These are phyloP conservation scores for Podaxis rugospora DNA, from an alignment of 768 basidiomycete species.

Conservation along the genomic window DNA sequence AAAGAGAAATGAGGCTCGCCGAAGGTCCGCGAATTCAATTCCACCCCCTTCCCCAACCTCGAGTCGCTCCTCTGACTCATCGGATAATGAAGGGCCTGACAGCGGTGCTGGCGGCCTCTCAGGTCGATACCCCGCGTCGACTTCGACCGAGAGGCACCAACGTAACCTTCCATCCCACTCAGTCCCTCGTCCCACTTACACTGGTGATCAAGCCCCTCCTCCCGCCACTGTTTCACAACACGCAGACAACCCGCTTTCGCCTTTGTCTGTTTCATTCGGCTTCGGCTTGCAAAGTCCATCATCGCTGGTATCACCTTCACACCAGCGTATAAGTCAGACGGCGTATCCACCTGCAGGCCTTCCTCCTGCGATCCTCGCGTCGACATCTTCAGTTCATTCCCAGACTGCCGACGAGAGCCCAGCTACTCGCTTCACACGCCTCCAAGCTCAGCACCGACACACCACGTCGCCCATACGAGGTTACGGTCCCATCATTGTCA, in stretches of 20 bases:
- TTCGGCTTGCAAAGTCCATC: background rate
- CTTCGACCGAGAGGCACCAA: no score
- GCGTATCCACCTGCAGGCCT: no score
- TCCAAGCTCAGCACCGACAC: background rate
- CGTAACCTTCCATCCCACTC: background rate
- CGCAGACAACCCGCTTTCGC: background rate
- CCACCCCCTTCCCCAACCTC: background rate
- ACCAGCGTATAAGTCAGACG: no score
- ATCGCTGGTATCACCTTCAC: no score
- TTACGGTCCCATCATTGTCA: background rate
- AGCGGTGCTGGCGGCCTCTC: background rate
- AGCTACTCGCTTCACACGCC: background rate
- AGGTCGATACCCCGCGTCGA: background rate
- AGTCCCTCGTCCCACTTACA: background rate
- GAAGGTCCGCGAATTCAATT: background rate
- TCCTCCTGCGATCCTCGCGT: no score
- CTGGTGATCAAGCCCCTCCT: background rate
- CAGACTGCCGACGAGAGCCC: background rate
- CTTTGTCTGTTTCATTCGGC: background rate
- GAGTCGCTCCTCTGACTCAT: background rate
- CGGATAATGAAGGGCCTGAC: background rate
- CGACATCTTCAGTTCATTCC: background rate
- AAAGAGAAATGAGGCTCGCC: background rate
- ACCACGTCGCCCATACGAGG: background rate
- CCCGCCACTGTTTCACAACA: background rate